These are phyloP conservation scores for Pholiota molesta DNA, from an alignment of 768 basidiomycete genomes.

Conservation along the genomic window DNA sequence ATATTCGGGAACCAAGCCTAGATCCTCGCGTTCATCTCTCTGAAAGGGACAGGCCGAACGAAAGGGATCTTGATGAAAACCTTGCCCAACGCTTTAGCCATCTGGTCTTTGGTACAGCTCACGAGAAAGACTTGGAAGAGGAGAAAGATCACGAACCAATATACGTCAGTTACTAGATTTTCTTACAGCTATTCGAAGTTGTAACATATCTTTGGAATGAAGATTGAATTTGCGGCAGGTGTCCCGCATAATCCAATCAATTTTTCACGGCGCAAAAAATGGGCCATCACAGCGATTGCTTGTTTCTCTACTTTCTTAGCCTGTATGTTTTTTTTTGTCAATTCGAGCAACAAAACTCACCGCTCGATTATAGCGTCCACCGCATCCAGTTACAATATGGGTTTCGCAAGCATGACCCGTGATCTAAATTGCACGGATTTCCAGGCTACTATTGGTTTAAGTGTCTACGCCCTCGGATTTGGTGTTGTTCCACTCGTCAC, in stretches of 20 bases:
- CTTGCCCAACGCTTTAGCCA: conserved; percentile 34
- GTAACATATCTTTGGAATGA: not conserved
- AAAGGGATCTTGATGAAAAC: conserved; percentile 35
- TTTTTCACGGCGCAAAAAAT: conserved; percentile 42
- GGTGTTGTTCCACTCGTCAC: conserved; percentile 65
- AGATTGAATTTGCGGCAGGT: conserved; percentile 12
- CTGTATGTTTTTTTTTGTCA: conserved; percentile 37
- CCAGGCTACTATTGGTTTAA: conserved; percentile 50
- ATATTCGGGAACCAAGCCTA: conserved; percentile 34
- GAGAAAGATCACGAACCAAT: conserved; percentile 20
- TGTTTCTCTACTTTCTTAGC: conserved; percentile 51
- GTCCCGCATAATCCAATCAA: conserved; percentile 37
- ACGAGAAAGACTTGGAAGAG: conserved; percentile 12
- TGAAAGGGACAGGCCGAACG: conserved; percentile 27
- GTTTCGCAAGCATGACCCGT: conserved; percentile 57
- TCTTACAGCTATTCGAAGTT: not conserved
- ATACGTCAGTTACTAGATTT: conserved; percentile 16
- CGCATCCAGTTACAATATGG: conserved; percentile 52
- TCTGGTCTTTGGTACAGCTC: conserved; percentile 26
- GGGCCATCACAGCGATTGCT: conserved; percentile 47
- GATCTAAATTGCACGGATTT: conserved; percentile 46
- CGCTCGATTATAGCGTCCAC: conserved; percentile 26
- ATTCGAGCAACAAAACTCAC: not conserved
- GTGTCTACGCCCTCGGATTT: conserved; percentile 63
- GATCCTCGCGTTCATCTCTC: conserved; percentile 40